Base-by-base conservation (phyloP, 108 stramenopile genomes). In the Mayamaea pseudoterrestris region DNA sequence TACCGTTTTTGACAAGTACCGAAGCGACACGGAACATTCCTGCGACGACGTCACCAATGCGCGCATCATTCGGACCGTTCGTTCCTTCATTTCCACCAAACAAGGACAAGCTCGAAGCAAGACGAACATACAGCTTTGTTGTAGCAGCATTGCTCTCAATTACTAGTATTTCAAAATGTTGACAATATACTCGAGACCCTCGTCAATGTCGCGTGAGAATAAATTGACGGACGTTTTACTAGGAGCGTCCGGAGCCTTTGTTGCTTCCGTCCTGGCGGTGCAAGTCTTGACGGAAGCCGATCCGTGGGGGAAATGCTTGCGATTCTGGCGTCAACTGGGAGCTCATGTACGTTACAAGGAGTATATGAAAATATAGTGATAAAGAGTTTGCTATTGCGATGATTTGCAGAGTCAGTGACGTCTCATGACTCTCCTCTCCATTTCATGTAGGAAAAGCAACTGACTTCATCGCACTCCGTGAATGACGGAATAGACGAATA, bases 221-320 rank as follows among this genome's bases (percentile, higher is more conserved):
- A 20, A 39, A 18, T 39, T 20, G 37, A 39, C 37, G 37, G 18
- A 14, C 8, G 37, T 39, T 39, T 8, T 39, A n/a, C n/a, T n/a
- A 3, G 37, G 18, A 8, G 63, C 41, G n/a, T 48, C 37, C 20
- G 57, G 41, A 4, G 46, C 44, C 2, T 30, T 58, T 2, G 44
- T 58, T 29, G 57, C 41, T 31, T 53, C 44, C 5, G 28, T 65
- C 16, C 5, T 30, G 17, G 51, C 51, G 25, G 50, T 77, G 3
- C 76, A 77, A 46, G 23, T 66, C 27, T 51, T 73, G 0, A 77
- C 76, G 35, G 53, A 61, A 11, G 60, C 64, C 31, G 64, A 77
- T 63, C 76, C 76, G 11, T 22, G 65, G 30, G 76, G 76, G 13
- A 54, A 56, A 47, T 69, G 69, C 26, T 59, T 35, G 18, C 40